A percentile compares a stretch with the other conserved stretches of the same genome.
Evolutionary conservation across 2,329 filamentous ascomycete species (phyloP).

Genomic region (Ceratocystis huliohia): DNA sequence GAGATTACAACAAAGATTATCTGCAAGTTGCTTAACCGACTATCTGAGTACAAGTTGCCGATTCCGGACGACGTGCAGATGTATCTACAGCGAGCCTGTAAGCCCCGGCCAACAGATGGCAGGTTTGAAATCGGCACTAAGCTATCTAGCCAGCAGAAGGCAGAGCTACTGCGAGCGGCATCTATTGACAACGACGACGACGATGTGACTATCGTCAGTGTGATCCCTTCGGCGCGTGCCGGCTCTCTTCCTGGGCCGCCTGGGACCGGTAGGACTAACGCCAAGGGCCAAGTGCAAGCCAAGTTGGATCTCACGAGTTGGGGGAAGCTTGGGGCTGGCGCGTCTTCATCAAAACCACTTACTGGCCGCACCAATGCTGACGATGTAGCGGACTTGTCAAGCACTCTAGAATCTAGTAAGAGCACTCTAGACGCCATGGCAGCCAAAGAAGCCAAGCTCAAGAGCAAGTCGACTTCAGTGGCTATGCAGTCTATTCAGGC

Average conservation of each 20-base stretch:
- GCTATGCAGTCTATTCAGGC: constrained; percentile 20
- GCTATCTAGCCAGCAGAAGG: constrained; percentile 67
- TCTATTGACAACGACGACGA: constrained; percentile 39
- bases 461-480: constrained; percentile 22
- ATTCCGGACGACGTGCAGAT: constrained; percentile 48
- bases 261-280: constrained; percentile 20
- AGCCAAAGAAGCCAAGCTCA: constrained; percentile 29
- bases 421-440: constrained; percentile 37
- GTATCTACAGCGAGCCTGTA: constrained; percentile 54
- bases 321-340: constrained; percentile 38
- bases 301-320: constrained; percentile 43
- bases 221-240: constrained; percentile 20
- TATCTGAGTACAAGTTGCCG: constrained; percentile 65
- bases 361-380: constrained; percentile 34
- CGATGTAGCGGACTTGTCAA: constrained; percentile 36
- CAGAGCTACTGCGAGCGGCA: constrained; percentile 57
- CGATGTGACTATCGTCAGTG: constrained; percentile 15
- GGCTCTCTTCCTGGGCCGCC: not conserved
- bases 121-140: constrained; percentile 59
- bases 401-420: constrained; percentile 34
- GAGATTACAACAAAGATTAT: constrained; percentile 70
- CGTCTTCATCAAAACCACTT: constrained; percentile 22
- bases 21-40: constrained; percentile 66
- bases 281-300: constrained; percentile 40
- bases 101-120: constrained; percentile 39